These are phyloP conservation scores for Skeletonema potamos DNA, from an alignment of 108 stramenopile genomes.

Conservation along the genomic window DNA sequence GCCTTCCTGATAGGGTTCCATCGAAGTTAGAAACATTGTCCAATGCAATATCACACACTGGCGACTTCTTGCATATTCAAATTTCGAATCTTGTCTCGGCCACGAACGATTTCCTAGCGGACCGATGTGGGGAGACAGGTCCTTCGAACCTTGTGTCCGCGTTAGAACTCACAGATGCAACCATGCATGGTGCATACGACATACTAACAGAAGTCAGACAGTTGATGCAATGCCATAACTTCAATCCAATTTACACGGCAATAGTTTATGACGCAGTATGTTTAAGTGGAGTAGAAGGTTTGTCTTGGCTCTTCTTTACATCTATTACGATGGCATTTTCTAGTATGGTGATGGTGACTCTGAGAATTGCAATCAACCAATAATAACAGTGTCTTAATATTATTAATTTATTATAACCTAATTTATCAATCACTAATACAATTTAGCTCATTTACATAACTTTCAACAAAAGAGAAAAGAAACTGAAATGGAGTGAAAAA, in stretches of 20 bases:
- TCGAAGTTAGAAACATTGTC: constrained; percentile 8
- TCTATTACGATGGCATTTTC: constrained; percentile 25
- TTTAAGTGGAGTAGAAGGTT: constrained; percentile 25
- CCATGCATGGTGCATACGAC: constrained; percentile 14
- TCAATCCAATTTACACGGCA: constrained; percentile 32
- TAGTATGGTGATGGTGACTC: constrained; percentile 33
- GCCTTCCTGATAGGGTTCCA: constrained; percentile 26
- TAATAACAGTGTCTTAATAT: neutral
- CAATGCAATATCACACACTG: neutral
- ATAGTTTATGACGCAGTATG: constrained; percentile 27
- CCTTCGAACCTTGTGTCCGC: neutral
- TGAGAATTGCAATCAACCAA: constrained; percentile 21
- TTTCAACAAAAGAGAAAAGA: no score
- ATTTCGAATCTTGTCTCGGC: neutral
- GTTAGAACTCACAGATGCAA: constrained; percentile 18
- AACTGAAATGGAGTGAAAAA: no score
- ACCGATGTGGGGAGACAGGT: constrained; percentile 21
- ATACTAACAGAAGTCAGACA: constrained; percentile 15
- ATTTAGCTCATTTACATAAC: no score
- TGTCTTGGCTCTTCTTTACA: constrained; percentile 35
- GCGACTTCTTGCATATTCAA: constrained; percentile 11
- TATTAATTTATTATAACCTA: neutral
- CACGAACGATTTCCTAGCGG: neutral
- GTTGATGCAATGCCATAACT: constrained; percentile 19
- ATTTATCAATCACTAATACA: no score